These are phyloP conservation scores for Penicillium concentricum DNA, from an alignment of 2,329 filamentous ascomycete species.

Conservation along the genomic window DNA sequence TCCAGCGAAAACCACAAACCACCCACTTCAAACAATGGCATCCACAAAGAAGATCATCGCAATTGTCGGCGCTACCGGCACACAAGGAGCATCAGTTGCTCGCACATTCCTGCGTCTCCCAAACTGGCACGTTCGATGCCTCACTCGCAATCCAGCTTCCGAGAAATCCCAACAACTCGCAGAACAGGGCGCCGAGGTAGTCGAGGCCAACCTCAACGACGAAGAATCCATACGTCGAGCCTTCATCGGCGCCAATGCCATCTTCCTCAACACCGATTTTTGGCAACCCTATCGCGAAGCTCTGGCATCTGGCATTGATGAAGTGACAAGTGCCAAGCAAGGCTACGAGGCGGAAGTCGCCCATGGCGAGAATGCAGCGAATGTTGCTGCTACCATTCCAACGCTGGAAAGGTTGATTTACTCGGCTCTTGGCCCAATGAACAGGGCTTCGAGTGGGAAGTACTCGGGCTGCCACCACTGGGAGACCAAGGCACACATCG, in stretches of 20 bases:
- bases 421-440: constrained; percentile 53
- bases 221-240: constrained; percentile 26
- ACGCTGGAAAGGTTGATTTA: constrained; percentile 51
- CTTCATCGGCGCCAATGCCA: constrained; percentile 47
- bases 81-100: constrained; percentile 32
- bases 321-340: background rate
- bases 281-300: constrained; percentile 50
- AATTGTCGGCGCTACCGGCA: constrained; percentile 39
- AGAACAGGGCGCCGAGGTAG: constrained; percentile 29
- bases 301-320: constrained; percentile 19
- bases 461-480: constrained; percentile 49
- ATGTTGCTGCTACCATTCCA: constrained; percentile 49
- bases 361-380: constrained; percentile 57
- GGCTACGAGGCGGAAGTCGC: constrained; percentile 52
- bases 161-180: constrained; percentile 21
- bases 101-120: constrained; percentile 25
- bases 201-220: constrained; percentile 32
- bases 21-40: background rate
- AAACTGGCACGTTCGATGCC: constrained; percentile 32
- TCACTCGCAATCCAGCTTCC: constrained; percentile 32
- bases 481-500: constrained; percentile 54
- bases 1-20: background rate
- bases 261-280: constrained; percentile 59
- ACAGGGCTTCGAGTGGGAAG: constrained; percentile 48
- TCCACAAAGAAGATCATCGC: constrained; percentile 43